These are phyloP conservation scores for Ophiostoma pallidulum DNA, from an alignment of 2,329 filamentous ascomycete genomes.

Conservation along the genomic window DNA sequence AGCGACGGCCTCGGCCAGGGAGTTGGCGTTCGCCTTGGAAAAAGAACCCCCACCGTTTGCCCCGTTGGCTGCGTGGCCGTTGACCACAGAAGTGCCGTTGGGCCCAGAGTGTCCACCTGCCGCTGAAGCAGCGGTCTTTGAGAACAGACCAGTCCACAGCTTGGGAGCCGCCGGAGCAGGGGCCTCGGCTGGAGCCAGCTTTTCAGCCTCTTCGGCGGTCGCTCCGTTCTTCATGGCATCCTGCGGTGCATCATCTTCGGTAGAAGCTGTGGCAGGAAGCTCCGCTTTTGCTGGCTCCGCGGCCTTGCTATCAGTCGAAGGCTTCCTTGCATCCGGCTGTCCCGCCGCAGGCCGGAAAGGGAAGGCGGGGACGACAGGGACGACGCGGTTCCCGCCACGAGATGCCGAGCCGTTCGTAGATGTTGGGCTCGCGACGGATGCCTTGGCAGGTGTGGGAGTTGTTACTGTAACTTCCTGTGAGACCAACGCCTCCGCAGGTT, in stretches of 20 bases:
- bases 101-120: constrained; percentile 15
- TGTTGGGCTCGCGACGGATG: constrained; percentile 6
- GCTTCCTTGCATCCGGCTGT: neutral
- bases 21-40: constrained; percentile 39
- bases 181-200: constrained; percentile 13
- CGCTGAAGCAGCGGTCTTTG: constrained; percentile 20
- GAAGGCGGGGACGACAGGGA: constrained; percentile 38
- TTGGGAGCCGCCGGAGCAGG: constrained; percentile 22
- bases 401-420: constrained; percentile 11
- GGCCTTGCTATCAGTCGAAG: constrained; percentile 2
- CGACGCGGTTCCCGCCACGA: constrained; percentile 30
- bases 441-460: constrained; percentile 21
- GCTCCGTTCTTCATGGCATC: neutral
- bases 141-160: constrained; percentile 31
- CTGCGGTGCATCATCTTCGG: neutral
- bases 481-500: neutral
- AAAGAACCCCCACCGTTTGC: constrained; percentile 26
- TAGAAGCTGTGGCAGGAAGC: neutral
- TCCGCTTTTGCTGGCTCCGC: constrained; percentile 8
- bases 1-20: constrained; percentile 67
- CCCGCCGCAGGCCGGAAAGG: constrained; percentile 23
- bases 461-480: neutral
- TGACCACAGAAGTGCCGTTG: constrained; percentile 20
- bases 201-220: constrained; percentile 12
- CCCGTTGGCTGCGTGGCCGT: constrained; percentile 18